Conservation (phyloP, 1,139 yeast genomes). For the Debaryomyces fabryi region DNA sequence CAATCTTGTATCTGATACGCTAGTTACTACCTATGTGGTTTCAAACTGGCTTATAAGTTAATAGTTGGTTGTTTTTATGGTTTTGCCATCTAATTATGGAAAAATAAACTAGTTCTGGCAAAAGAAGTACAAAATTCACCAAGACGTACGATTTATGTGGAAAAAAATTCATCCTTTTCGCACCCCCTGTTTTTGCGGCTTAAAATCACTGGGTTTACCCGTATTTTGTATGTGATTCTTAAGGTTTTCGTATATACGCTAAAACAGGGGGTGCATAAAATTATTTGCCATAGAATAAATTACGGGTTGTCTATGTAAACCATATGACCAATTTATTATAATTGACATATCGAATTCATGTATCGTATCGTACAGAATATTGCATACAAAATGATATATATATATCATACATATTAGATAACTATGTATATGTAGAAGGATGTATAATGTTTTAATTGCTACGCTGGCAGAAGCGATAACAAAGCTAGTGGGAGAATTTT, state of each 20-base stretch:
- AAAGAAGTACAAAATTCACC: constrained; percentile 1
- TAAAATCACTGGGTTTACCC: neutral
- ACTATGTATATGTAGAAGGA: neutral
- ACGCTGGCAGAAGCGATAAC: neutral
- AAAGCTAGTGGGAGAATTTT: neutral
- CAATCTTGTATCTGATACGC: neutral
- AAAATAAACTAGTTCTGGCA: constrained; percentile 3
- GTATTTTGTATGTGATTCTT: constrained; percentile 3
- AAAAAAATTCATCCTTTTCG: constrained; percentile 3
- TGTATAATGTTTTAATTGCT: neutral
- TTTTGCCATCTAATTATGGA: constrained; percentile 2
- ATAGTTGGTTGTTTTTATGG: neutral
- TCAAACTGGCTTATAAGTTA: neutral
- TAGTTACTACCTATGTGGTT: neutral
- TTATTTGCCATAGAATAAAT: neutral
- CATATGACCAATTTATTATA: neutral
- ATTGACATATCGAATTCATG: neutral
- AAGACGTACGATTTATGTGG: constrained; percentile 1
- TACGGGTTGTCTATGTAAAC: neutral
- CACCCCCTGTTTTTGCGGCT: constrained; percentile 9
- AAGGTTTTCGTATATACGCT: constrained; percentile 1
- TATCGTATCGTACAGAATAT: neutral
- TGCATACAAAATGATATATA: neutral
- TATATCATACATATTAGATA: neutral
- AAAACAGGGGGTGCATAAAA: constrained; percentile 6